Conservation (phyloP, 1,139 yeast genomes). For the Suzukiozyma palmioleophila region DNA sequence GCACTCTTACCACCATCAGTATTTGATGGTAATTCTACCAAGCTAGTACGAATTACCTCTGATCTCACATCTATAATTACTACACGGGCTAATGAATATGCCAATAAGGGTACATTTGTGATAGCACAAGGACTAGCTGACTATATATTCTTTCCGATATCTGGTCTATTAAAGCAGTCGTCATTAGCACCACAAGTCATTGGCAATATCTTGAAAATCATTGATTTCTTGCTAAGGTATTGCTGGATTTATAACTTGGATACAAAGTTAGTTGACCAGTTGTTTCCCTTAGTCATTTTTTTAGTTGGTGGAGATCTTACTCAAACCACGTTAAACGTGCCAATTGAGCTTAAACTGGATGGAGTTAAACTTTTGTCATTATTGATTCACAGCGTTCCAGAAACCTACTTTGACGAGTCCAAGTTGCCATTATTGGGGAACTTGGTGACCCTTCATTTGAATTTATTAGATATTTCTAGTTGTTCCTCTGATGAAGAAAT, state of each 20-base stretch:
- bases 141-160: slow-evolving; percentile 39
- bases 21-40: slow-evolving; percentile 9
- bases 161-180: slow-evolving; percentile 28
- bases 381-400: slow-evolving; percentile 16
- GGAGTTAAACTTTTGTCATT: slow-evolving; percentile 15
- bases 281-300: slow-evolving; percentile 30
- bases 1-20: slow-evolving; percentile 13
- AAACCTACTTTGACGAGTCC: slow-evolving; percentile 17
- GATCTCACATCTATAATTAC: slow-evolving; percentile 3
- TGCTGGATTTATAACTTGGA: slow-evolving; percentile 31
- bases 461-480: slow-evolving; percentile 4
- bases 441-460: slow-evolving; percentile 8
- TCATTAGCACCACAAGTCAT: slow-evolving; percentile 17
- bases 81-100: not conserved
- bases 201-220: slow-evolving; percentile 21
- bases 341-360: slow-evolving; percentile 18
- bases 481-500: slow-evolving; percentile 17
- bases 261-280: slow-evolving; percentile 28
- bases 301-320: slow-evolving; percentile 14
- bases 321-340: slow-evolving; percentile 4
- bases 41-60: slow-evolving; percentile 9
- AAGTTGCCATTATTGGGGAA: slow-evolving; percentile 13
- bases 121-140: slow-evolving; percentile 35
- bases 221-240: slow-evolving; percentile 24
- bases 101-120: slow-evolving; percentile 13